Base-by-base conservation (phyloP, 2,329 filamentous ascomycete genomes). In the Colletotrichum cuscutae region DNA sequence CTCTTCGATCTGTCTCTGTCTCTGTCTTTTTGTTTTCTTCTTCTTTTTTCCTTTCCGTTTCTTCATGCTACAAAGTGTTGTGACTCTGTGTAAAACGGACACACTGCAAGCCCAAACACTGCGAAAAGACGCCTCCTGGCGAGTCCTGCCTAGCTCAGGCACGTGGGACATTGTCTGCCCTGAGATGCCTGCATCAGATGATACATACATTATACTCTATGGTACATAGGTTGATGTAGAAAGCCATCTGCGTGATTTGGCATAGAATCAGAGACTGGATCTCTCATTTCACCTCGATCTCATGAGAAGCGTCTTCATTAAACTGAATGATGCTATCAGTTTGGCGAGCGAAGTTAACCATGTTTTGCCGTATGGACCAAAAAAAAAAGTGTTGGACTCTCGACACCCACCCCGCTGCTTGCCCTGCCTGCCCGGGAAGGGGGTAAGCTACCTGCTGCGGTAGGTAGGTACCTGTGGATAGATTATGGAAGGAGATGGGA, bases 101-200 rank as follows among this genome's bases (percentile, higher is more conserved):
- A 32, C 46, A 32, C 42, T 22, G 46, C 62, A 12, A 26, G 4
- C 52, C 15, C 35, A 26, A 37, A 35, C 37, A 28, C 37, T 56
- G 32, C n/a, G 9, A 37, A 52, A 54, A 58, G 59, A n/a, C 30
- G 60, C 57, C 37, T 60, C 11, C n/a, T 15, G 5, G 24, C 26
- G 26, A 12, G 19, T 58, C 11, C 26, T 32, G 42, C 11, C 32
- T 35, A 35, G 46, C n/a, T 12, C 30, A 30, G 53, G 68, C 35
- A 46, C 22, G 19, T 22, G 28, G 35, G 24, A 46, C 22, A 57
- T 53, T 35, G 49, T 37, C 32, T 28, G 37, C 37, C 58, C 42
- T 54, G 65, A 58, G 42, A 63, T 72, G 69, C 65, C 58, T 54
- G 28, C 42, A 49, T 49, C 7, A 49, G 19, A 49, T 22, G 7